phyloP scores from a whole-genome alignment of 495 filamentous ascomycete species.

The Pyrenopolyporus hunteri region DNA sequence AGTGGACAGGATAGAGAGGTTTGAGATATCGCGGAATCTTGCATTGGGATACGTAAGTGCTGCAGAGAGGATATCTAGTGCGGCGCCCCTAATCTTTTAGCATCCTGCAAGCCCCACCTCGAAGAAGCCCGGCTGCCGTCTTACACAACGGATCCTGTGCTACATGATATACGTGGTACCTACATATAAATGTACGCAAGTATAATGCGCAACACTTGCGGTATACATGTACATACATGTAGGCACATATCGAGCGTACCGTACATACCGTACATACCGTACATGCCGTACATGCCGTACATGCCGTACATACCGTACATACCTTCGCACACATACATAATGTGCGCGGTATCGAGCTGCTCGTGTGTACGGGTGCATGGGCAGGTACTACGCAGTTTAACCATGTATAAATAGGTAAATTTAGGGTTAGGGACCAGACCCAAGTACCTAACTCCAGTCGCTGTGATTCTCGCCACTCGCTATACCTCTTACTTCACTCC shows the following conservation, averaged over 20 bases:
- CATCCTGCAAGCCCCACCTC: constrained; percentile 34
- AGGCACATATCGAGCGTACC: not conserved
- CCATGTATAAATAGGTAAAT: not conserved
- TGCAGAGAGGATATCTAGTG: constrained; percentile 31
- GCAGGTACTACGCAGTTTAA: not conserved
- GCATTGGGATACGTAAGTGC: constrained; percentile 43
- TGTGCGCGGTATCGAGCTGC: not conserved
- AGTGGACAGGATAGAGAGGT: not conserved
- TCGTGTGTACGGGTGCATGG: not conserved
- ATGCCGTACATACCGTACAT: not conserved
- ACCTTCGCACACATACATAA: not conserved
- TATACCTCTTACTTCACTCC: too few relatives aligned
- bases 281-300: not conserved
- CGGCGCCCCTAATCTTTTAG: constrained; percentile 29
- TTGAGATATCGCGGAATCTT: constrained; percentile 43
- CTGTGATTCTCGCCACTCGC: too few relatives aligned
- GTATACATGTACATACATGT: not conserved
- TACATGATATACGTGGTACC: not conserved
- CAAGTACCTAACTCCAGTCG: too few relatives aligned
- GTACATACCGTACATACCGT: not conserved
- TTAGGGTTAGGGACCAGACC: too few relatives aligned
- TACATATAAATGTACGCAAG: not conserved
- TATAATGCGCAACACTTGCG: not conserved
- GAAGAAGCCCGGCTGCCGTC: constrained; percentile 38
- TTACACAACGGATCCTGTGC: constrained; percentile 16